Evolutionary conservation across 2,329 filamentous ascomycete genomes (phyloP), one percentile per base, ranked within the genome.

Genomic region (Phaeosphaeriaceae sp.): DNA sequence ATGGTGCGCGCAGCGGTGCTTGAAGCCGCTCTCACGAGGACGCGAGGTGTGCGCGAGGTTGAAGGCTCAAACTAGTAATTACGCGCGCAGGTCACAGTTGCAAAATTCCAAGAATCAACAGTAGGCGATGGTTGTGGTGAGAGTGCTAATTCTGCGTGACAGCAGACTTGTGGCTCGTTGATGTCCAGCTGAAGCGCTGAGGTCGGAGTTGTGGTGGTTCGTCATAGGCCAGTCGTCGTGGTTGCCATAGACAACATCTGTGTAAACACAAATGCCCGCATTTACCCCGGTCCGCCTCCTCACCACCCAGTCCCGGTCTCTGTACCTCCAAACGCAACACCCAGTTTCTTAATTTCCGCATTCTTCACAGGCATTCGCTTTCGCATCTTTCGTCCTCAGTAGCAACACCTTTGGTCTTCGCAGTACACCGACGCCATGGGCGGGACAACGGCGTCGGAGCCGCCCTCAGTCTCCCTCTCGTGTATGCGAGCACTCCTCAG

Each of bases 401-500:
- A 59, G 55, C 62, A 30, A 52, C 55, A 49, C 51, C 65, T 54
- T 57, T 69, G 64, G 64, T 65, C 70, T 61, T 61, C 58, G 40
- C 61, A 54, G 59, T 67, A 72, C 67, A 73, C 66, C 78, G 66
- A 71, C 75, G 69, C 64, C 52, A 90, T 90, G 88, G 86, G 86
- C 78, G 85, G 84, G 67, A 83, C 84, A 62, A 61, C 71, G 61
- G 83, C 84, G 69, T 81, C 85, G 70, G 89, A 90, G 67, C 81
- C 82, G 69, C 89, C 89, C 68, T 85, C 86, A 53, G 88, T 91
- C 70, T 82, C 88, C 68, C 81, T 91, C 73, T 91, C 89, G 49
- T 91, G 88, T 91, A 82, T 72, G 70, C 51, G 11, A 43, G 4
- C 23, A 32, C n/a, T 17, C 24, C 43, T 15, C n/a, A 6, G 13